Conservation (phyloP, 1,139 yeast species). For the Saccharomycopsis hybrid region DNA sequence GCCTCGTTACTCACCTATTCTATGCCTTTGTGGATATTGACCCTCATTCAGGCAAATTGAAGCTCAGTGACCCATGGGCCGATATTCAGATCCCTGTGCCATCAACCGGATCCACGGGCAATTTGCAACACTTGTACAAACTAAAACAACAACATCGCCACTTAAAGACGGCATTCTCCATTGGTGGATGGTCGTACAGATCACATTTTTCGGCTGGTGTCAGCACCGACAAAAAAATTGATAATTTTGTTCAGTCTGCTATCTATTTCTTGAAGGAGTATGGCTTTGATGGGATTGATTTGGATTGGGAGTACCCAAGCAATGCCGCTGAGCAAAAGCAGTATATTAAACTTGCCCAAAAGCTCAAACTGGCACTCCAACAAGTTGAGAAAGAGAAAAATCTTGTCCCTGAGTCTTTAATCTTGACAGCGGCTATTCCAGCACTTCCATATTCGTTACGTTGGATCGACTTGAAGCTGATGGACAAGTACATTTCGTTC, state of each 20-base stretch:
- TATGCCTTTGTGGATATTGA: constrained; percentile 71
- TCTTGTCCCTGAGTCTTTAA: constrained; percentile 28
- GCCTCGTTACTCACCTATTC: constrained; percentile 56
- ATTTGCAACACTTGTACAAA: constrained; percentile 23
- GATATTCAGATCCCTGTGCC: constrained; percentile 43
- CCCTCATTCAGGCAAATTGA: constrained; percentile 44
- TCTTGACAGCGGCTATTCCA: constrained; percentile 72
- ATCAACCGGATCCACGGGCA: constrained; percentile 17
- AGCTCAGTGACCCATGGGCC: constrained; percentile 61
- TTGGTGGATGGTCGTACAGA: constrained; percentile 85
- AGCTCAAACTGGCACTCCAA: constrained; percentile 39
- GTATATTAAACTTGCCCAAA: constrained; percentile 40
- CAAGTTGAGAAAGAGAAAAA: constrained; percentile 23
- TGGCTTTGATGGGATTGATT: constrained; percentile 84
- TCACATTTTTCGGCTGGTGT: constrained; percentile 45
- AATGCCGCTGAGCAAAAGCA: constrained; percentile 38
- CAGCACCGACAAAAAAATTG: constrained; percentile 32
- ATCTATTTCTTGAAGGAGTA: constrained; percentile 42
- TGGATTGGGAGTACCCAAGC: constrained; percentile 91
- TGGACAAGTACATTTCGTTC: constrained; percentile 54
- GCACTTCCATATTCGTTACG: constrained; percentile 45
- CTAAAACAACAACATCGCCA: constrained; percentile 34
- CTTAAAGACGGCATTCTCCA: constrained; percentile 59
- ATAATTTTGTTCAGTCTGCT: constrained; percentile 45
- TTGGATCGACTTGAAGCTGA: constrained; percentile 38